These are phyloP conservation scores for Candida chilensis DNA, from an alignment of 805 yeast species.

Conservation along the genomic window DNA sequence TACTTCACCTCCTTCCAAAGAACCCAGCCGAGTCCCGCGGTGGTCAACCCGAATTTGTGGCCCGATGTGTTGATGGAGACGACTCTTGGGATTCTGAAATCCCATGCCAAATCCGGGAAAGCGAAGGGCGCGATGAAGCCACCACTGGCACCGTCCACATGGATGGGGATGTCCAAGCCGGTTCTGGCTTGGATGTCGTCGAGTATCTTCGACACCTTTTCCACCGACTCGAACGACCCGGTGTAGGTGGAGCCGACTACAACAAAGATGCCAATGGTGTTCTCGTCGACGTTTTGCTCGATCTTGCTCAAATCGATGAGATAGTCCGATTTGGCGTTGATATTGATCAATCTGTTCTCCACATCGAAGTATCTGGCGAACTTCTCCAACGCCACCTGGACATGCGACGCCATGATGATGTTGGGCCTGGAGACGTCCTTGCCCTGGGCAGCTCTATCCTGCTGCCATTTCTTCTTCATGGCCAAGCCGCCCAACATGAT, in stretches of 20 bases:
- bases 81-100: conserved; percentile 70
- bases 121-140: conserved; percentile 83
- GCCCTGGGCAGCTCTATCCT: conserved; percentile 47
- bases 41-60: conserved; percentile 84
- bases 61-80: conserved; percentile 84
- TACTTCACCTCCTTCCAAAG: conserved; percentile 61
- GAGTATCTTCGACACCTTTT: conserved; percentile 48
- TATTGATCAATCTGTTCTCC: conserved; percentile 69
- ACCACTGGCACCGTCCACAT: conserved; percentile 92
- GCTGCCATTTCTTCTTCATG: conserved; percentile 86
- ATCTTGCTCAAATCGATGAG: conserved; percentile 54
- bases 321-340: conserved; percentile 49
- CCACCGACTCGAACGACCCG: conserved; percentile 82
- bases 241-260: conserved; percentile 90
- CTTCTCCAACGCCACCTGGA: conserved; percentile 90
- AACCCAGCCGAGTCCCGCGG: conserved; percentile 93
- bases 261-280: conserved; percentile 86
- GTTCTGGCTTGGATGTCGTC: conserved; percentile 61
- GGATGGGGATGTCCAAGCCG: conserved; percentile 70
- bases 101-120: conserved; percentile 76
- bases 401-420: conserved; percentile 86
- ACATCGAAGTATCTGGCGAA: conserved; percentile 93
- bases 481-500: conserved; percentile 91
- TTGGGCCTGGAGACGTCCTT: conserved; percentile 61
- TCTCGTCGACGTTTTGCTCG: conserved; percentile 68